These are phyloP conservation scores for Plasmodium blacklocki DNA, from an alignment of 169 alveolate genomes.

Conservation along the genomic window DNA sequence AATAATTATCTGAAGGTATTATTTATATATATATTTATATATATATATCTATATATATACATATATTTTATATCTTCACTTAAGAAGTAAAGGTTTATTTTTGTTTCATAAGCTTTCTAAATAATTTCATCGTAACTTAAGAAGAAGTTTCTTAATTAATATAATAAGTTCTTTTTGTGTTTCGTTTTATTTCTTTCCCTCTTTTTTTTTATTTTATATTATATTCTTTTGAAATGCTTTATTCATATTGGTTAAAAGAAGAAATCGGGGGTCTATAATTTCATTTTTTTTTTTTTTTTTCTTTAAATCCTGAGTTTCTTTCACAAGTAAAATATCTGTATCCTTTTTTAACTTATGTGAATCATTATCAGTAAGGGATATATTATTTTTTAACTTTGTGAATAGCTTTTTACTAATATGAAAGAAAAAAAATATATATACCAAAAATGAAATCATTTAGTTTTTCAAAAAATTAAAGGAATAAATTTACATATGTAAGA, in stretches of 20 bases:
- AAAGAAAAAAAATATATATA: neutral
- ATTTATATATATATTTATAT: neutral
- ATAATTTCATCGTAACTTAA: neutral
- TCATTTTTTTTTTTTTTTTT: conserved; percentile 21
- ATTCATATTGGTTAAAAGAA: conserved; percentile 68
- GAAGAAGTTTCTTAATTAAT: no score
- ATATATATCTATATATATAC: neutral
- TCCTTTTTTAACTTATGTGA: neutral
- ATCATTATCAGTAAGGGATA: conserved; percentile 3
- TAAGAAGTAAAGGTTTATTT: neutral
- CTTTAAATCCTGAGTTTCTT: neutral
- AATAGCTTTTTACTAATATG: neutral
- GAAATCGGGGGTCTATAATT: conserved; percentile 60
- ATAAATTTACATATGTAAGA: neutral
- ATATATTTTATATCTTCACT: neutral
- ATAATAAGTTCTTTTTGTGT: no score
- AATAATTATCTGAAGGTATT: no score
- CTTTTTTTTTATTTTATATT: conserved; percentile 7
- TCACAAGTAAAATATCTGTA: neutral
- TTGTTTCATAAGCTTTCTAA: neutral
- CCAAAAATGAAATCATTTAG: neutral
- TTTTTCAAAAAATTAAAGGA: neutral
- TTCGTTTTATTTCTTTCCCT: neutral
- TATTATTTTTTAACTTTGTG: neutral
- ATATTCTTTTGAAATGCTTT: conserved; percentile 70